A percentile compares a stretch with the other conserved stretches of the same genome.
These are phyloP conservation scores for Trifolium subterraneum DNA, from an alignment of 306 rosid species.

Conservation along the genomic window DNA sequence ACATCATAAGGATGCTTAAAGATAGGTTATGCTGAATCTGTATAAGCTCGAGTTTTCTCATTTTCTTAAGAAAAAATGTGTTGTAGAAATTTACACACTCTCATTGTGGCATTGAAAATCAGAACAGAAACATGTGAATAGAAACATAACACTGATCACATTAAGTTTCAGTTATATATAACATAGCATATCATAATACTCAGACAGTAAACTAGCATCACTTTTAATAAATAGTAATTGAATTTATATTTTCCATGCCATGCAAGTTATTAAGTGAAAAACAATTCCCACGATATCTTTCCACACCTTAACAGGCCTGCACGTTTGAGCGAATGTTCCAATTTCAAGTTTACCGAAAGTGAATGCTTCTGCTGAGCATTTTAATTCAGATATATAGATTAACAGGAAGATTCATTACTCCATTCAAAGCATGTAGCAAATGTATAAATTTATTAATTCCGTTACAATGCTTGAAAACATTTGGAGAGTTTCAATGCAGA, in stretches of 20 bases:
- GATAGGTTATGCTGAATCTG: slow-evolving; percentile 36
- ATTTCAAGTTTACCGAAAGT: too few species aligned
- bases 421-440: neutral
- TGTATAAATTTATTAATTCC: too few species aligned
- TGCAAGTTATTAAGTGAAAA: too few species aligned
- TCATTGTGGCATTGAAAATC: slow-evolving; percentile 22
- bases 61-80: slow-evolving; percentile 24
- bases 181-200: slow-evolving; percentile 32
- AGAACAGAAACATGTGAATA: slow-evolving; percentile 16
- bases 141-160: slow-evolving; percentile 35
- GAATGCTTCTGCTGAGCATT: too few species aligned
- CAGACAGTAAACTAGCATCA: neutral
- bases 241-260: too few species aligned
- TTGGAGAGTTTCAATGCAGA: neutral
- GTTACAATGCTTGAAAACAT: neutral
- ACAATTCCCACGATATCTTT: too few species aligned
- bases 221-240: too few species aligned
- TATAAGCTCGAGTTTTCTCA: slow-evolving; percentile 11
- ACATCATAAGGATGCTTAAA: slow-evolving; percentile 10
- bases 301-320: neutral
- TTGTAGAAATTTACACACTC: slow-evolving; percentile 6
- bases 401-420: neutral
- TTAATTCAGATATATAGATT: too few species aligned
- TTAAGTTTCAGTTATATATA: slow-evolving; percentile 39
- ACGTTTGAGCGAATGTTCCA: too few species aligned